phyloP scores from a whole-genome alignment of 2,329 filamentous ascomycete genomes.

The Hymenoscyphus infarciens region DNA sequence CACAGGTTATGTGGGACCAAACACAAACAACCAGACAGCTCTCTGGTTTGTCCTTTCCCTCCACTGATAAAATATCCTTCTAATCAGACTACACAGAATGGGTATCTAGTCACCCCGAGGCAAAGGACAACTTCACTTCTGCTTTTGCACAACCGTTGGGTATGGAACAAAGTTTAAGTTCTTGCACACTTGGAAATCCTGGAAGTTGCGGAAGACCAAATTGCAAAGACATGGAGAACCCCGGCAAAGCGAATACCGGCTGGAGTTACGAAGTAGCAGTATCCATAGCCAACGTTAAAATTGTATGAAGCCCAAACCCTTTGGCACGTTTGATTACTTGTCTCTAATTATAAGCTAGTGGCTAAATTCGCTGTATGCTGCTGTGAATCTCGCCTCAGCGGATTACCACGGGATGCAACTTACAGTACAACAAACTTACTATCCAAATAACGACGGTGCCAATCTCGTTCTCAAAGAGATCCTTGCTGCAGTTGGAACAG shows the following conservation, averaged over 20 bases:
- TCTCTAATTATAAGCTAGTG: background rate
- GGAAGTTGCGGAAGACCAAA: too few relatives aligned
- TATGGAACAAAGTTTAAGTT: too few relatives aligned
- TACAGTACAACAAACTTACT: background rate
- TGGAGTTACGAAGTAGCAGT: too few relatives aligned
- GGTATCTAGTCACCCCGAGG: background rate
- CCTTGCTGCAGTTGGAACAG: background rate
- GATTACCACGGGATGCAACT: background rate
- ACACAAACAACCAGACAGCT: background rate
- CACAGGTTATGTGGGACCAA: background rate
- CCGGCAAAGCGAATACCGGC: too few relatives aligned
- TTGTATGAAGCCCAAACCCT: too few relatives aligned
- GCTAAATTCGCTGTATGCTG: background rate
- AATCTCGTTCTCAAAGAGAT: background rate
- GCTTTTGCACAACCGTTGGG: too few relatives aligned
- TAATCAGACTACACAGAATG: background rate
- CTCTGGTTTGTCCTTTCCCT: background rate
- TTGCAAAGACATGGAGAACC: too few relatives aligned
- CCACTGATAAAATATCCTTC: too few relatives aligned
- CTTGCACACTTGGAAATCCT: too few relatives aligned
- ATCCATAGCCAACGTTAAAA: too few relatives aligned
- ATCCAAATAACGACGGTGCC: background rate
- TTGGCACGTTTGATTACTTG: too few relatives aligned
- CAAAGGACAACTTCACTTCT: too few relatives aligned
- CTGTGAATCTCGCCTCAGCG: background rate